Evolutionary conservation across 192 early-diverging fungal species (phyloP).

Genomic region (Podila epigama): DNA sequence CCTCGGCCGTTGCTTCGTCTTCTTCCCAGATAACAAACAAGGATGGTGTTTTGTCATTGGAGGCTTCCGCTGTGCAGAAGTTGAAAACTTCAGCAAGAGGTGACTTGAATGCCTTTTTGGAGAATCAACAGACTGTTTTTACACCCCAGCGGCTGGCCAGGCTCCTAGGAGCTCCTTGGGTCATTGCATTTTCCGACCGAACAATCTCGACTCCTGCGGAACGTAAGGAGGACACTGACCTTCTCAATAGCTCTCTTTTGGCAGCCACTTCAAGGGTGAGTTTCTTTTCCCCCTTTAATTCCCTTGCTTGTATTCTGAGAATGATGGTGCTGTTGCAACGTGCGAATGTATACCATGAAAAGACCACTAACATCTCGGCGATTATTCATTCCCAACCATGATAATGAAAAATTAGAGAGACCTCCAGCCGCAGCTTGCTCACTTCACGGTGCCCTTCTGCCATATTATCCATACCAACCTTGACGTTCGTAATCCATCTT

Average conservation of each 20-base stretch:
- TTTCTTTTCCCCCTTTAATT: neutral
- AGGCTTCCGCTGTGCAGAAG: conserved; percentile 14
- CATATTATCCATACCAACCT: conserved; percentile 47
- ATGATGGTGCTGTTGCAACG: too few species aligned
- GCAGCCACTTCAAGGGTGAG: conserved; percentile 24
- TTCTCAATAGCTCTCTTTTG: conserved; percentile 18
- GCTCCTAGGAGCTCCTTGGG: conserved; percentile 43
- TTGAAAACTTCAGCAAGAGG: conserved; percentile 17
- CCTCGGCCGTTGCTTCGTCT: conserved; percentile 17
- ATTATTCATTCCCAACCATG: too few species aligned
- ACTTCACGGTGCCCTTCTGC: conserved; percentile 45
- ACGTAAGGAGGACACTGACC: conserved; percentile 25
- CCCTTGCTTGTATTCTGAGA: neutral
- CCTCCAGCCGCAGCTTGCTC: conserved; percentile 31
- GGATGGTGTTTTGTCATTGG: neutral
- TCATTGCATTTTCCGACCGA: conserved; percentile 38
- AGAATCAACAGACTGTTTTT: conserved; percentile 15
- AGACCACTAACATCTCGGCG: too few species aligned
- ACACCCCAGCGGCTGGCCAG: conserved; percentile 18
- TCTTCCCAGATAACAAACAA: neutral
- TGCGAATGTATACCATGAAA: too few species aligned
- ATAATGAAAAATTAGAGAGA: conserved; percentile 33
- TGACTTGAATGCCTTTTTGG: conserved; percentile 18
- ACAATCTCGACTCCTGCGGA: conserved; percentile 17
- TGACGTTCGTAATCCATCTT: conserved; percentile 31